Evolutionary conservation across 495 filamentous ascomycete genomes (phyloP), one percentile per base, ranked within the genome.

Genomic region (Penicillium robsamsonii): DNA sequence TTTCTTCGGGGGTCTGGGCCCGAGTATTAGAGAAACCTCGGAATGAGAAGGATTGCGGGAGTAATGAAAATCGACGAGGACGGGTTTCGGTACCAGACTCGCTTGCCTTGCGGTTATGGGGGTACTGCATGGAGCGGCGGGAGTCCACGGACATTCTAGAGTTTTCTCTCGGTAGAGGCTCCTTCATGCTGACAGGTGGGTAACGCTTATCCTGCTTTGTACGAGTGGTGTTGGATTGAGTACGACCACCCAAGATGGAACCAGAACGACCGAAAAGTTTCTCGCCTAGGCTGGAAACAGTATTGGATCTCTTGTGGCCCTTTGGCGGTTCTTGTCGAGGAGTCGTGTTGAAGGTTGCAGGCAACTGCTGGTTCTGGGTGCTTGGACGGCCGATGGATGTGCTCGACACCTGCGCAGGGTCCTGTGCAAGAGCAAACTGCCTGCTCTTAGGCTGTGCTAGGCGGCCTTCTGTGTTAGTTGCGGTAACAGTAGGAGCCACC

Each of bases 251-350:
- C 67, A 95, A 91, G 37, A 95, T 77, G 7, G 89, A 93, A 15
- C 85, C 85, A 53, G 86, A 87, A 37, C 92, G 85, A 54, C 88
- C 84, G 70, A 96, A 89, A 13, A 95, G 72, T 68, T 87, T 90
- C 62, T 87, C 87, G 27, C 84, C 76, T 54, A 92, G 83, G 55
- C 90, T 87, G 35, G 90, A 87, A 62, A 96, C 85, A 4, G 92
- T 97, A 70, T 86, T 96, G 2, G 92, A 96, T 58, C 92, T 81
- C 72, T 91, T 92, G 76, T 97, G 92, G n/a, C 87, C 85, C 71
- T 87, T 90, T 8, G 64, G 66, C 5, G 71, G 69, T 30, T 80
- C 79, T 59, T 76, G 70, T 20, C 77, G 74, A 27, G 75, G 67
- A 27, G 75, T 74, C 7, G 71, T 66, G 50, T 77, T 76, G 66